Evolutionary conservation across 2,329 filamentous ascomycete species (phyloP).

Genomic region (Tolypocladium cylindrosporum): DNA sequence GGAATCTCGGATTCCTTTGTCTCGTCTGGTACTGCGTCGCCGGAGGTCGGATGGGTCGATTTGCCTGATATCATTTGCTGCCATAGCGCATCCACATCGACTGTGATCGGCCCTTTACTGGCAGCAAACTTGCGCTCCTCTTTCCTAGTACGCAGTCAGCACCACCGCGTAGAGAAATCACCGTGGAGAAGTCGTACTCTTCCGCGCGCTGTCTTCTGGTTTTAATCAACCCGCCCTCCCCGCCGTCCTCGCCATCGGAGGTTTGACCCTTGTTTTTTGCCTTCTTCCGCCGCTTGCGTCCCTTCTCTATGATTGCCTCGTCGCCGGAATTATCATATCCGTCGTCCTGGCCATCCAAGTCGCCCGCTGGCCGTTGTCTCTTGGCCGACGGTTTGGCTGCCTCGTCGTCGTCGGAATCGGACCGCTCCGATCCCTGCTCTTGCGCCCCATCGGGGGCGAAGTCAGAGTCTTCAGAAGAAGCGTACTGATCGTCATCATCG

Average conservation of each 20-base stretch:
- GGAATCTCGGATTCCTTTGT: not conserved
- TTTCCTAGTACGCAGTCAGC: constrained; percentile 29
- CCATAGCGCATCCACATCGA: constrained; percentile 65
- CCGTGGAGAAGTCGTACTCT: constrained; percentile 34
- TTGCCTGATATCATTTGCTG: constrained; percentile 48
- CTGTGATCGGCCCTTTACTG: constrained; percentile 49
- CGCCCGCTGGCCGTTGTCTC: constrained; percentile 8
- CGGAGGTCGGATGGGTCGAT: not conserved
- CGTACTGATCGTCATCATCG: constrained; percentile 49
- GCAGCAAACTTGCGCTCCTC: constrained; percentile 44
- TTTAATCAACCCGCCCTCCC: constrained; percentile 57
- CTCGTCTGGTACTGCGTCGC: not conserved
- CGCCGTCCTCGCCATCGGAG: constrained; percentile 43
- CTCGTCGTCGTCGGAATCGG: constrained; percentile 38
- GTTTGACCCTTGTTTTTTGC: constrained; percentile 27
- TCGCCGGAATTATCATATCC: constrained; percentile 63
- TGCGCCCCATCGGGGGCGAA: constrained; percentile 51
- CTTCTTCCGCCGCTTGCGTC: constrained; percentile 40
- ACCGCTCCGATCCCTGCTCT: constrained; percentile 37
- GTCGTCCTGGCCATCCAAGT: constrained; percentile 26
- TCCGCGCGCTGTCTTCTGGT: constrained; percentile 59
- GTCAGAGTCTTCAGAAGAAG: constrained; percentile 64
- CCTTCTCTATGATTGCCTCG: constrained; percentile 56
- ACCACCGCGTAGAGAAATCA: not conserved
- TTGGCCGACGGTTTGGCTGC: constrained; percentile 15